Conservation (phyloP, 179 eudicot genomes). For the Heliamphora pulchella region DNA sequence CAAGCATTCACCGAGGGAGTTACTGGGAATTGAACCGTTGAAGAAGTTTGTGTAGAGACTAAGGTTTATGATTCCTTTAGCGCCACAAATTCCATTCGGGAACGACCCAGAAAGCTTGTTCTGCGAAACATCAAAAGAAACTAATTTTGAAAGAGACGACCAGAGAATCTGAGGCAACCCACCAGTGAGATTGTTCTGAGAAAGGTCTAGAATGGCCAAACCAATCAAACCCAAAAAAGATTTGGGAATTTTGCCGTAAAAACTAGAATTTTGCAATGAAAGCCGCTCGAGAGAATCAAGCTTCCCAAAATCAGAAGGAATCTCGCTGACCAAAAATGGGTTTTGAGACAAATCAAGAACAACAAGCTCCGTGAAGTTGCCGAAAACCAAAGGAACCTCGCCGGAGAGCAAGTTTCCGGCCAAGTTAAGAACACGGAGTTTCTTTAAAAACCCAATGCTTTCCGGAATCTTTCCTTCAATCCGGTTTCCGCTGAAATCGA, state of each 20-base stretch:
- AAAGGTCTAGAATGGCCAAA: slow-evolving; percentile 56
- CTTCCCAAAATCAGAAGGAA: slow-evolving; percentile 56
- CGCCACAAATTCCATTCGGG: slow-evolving; percentile 52
- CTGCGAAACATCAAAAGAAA: slow-evolving; percentile 67
- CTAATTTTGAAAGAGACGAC: slow-evolving; percentile 42
- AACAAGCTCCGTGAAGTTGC: slow-evolving; percentile 49
- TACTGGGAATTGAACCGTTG: slow-evolving; percentile 46
- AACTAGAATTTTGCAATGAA: slow-evolving; percentile 58
- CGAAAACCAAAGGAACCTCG: slow-evolving; percentile 49
- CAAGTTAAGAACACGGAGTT: slow-evolving; percentile 55
- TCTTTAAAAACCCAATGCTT: slow-evolving; percentile 43
- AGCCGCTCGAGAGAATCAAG: slow-evolving; percentile 57
- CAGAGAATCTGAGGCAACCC: slow-evolving; percentile 45
- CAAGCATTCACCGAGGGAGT: slow-evolving; percentile 42
- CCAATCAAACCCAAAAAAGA: slow-evolving; percentile 43
- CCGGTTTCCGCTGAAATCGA: slow-evolving; percentile 72
- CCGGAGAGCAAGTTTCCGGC: slow-evolving; percentile 69
- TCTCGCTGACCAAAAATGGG: slow-evolving; percentile 50
- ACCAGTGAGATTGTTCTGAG: slow-evolving; percentile 78
- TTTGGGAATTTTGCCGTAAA: slow-evolving; percentile 58
- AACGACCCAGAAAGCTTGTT: slow-evolving; percentile 69
- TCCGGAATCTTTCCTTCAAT: slow-evolving; percentile 69
- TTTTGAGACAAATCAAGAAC: slow-evolving; percentile 78
- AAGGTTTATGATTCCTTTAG: slow-evolving; percentile 37
- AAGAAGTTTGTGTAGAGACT: slow-evolving; percentile 60